phyloP scores from a whole-genome alignment of 257 asterid genomes.

The Gentiana macrophylla region DNA sequence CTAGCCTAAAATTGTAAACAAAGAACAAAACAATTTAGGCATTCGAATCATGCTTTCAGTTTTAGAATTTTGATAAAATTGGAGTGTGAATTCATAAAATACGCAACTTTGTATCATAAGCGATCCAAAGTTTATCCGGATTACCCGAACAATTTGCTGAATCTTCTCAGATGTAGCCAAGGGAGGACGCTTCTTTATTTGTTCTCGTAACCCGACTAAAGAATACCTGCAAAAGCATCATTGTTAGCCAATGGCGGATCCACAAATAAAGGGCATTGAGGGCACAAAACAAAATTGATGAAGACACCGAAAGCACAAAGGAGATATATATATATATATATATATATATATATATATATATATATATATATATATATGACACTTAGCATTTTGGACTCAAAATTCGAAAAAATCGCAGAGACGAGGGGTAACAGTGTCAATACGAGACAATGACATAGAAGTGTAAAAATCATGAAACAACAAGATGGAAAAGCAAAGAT shows the following conservation, averaged over 20 bases:
- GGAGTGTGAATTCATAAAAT: no score
- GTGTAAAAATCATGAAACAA: background rate
- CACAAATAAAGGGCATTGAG: background rate
- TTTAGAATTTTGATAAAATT: background rate
- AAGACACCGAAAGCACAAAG: background rate
- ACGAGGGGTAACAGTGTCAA: no score
- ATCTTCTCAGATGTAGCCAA: conserved; percentile 90
- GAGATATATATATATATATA: no score
- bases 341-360: no score
- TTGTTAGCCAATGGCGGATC: background rate
- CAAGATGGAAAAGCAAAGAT: background rate
- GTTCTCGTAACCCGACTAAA: conserved; percentile 73
- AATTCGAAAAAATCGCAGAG: no score
- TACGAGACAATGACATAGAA: no score
- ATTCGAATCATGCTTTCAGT: conserved; percentile 2
- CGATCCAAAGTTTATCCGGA: background rate
- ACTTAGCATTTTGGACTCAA: no score
- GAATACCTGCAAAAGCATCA: conserved; percentile 44
- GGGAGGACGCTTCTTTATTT: conserved; percentile 98
- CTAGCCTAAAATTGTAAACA: conserved; percentile 39
- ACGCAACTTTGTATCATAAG: no score
- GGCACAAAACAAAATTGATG: background rate
- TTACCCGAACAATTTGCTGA: conserved; percentile 90
- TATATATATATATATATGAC: no score
- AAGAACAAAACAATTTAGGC: conserved; percentile 1